Base-by-base conservation (phyloP, 331 rosid species). In the Quercus tomentella region DNA sequence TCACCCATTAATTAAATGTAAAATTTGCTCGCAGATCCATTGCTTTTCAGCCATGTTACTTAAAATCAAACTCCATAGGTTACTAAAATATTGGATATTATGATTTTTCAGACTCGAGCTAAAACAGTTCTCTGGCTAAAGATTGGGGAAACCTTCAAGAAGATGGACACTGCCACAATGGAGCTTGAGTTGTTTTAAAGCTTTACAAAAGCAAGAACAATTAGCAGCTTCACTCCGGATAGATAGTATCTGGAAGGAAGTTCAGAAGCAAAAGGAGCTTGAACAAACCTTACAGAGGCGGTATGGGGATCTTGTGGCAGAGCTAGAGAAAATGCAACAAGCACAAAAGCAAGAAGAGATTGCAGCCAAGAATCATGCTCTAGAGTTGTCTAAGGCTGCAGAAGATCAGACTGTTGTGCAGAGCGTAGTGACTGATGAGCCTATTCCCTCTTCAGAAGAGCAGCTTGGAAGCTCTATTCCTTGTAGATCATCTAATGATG, bases 161-260 rank as follows among this genome's bases (percentile, higher is more conserved):
- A 87, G 87, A 85, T 92, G 85, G 28, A 91, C 76, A 87, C 90
- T 43, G 97, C 98, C 74, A 26, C 28, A 51, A 91, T 91, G 62
- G 97, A 94, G 84, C 91, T 89, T 0, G 97, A 94, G 83, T 94
- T 94, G 97, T 88, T 94, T 92, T 80, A 86, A 82, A 81, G 98
- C 92, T 76, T 83, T 94, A 79, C 84, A 91, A 80, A 26, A 86
- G 87, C 97, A 92, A 88, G 97, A 94, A 89, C 89, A 83, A 66
- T 79, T 84, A 70, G 97, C 98, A 18, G 92, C 97, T 61, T 80
- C 97, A 4, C 93, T 91, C 87, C 78, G 98, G 82, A 86, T 92
- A 72, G 89, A 86, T 82, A 84, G 77, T 26, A 26, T 26, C 28
- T 26, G 28, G 28, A 26, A 26, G 28, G 28, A 26, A 26, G 28